Percentiles rank a stretch among this genome's conserved stretches.
phyloP scores from a whole-genome alignment of 2,329 filamentous ascomycete species.

The Colletotrichum liriopes region DNA sequence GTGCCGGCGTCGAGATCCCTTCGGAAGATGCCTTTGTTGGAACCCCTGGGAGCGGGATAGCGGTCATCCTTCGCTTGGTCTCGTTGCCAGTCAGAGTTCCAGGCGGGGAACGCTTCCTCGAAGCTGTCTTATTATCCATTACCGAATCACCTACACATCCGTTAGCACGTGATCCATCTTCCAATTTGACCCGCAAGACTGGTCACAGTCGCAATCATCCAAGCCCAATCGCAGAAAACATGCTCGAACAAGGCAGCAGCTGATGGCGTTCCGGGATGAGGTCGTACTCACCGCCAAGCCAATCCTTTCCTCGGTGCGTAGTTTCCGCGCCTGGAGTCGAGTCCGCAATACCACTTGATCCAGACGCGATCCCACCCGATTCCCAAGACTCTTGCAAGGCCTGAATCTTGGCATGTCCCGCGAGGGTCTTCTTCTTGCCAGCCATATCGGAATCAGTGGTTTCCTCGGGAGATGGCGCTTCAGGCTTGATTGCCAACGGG shows the following conservation, averaged over 20 bases:
- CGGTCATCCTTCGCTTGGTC: constrained; percentile 16
- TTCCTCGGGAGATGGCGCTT: not conserved
- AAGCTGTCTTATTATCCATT: not conserved
- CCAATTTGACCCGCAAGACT: not conserved
- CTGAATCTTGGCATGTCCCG: constrained; percentile 46
- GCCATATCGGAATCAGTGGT: not conserved
- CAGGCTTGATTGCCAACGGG: not conserved
- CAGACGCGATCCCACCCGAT: not conserved
- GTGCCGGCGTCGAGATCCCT: not conserved
- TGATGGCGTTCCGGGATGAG: not conserved
- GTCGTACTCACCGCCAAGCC: constrained; percentile 20
- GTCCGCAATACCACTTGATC: not conserved
- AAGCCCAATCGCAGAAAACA: too few relatives aligned
- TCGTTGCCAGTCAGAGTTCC: not conserved
- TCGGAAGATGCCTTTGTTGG: not conserved
- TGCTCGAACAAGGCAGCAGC: not conserved
- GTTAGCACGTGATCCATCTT: not conserved
- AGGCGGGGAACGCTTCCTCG: constrained; percentile 22
- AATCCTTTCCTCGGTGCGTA: constrained; percentile 3
- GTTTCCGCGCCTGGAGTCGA: not conserved
- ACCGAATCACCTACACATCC: not conserved
- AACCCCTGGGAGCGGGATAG: not conserved
- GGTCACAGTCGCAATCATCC: not conserved
- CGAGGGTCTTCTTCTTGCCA: constrained; percentile 16
- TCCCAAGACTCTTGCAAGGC: constrained; percentile 52